Evolutionary conservation across 306 rosid genomes (phyloP).

Genomic region (Hippophae rhamnoides): DNA sequence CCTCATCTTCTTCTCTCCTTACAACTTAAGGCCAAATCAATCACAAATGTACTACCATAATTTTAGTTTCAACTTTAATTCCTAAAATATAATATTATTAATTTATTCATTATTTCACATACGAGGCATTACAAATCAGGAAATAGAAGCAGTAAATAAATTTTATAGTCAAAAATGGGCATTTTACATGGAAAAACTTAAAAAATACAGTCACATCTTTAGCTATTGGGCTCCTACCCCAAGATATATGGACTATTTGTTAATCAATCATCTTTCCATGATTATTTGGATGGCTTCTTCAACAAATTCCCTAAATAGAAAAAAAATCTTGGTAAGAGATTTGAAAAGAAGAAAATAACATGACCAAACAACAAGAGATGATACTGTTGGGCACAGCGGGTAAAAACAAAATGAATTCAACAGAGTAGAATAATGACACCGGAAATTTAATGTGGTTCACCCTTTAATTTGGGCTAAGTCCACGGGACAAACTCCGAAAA

Average conservation of each 20-base stretch:
- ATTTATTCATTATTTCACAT: neutral
- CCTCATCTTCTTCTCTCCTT: no score
- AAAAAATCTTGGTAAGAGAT: neutral
- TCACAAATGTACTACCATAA: no score
- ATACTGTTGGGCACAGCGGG: no score
- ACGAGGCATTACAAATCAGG: neutral
- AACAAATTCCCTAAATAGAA: constrained; percentile 52
- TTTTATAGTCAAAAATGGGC: neutral
- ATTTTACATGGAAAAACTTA: constrained; percentile 3
- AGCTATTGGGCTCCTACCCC: constrained; percentile 63
- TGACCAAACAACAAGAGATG: neutral
- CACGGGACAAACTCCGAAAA: no score
- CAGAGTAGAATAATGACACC: no score
- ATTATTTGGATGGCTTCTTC: constrained; percentile 83
- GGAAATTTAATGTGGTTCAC: no score
- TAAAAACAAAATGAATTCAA: no score
- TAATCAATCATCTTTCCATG: constrained; percentile 78
- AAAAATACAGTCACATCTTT: constrained; percentile 55
- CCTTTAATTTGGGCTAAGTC: no score
- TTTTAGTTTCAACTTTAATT: neutral
- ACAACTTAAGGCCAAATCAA: no score
- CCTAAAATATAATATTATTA: neutral
- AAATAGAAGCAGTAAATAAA: neutral
- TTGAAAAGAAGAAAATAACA: neutral
- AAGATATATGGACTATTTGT: constrained; percentile 66